A percentile compares a stretch with the other conserved stretches of the same genome.
phyloP scores from a whole-genome alignment of 2,329 filamentous ascomycete genomes.

The Fusarium tupiense region DNA sequence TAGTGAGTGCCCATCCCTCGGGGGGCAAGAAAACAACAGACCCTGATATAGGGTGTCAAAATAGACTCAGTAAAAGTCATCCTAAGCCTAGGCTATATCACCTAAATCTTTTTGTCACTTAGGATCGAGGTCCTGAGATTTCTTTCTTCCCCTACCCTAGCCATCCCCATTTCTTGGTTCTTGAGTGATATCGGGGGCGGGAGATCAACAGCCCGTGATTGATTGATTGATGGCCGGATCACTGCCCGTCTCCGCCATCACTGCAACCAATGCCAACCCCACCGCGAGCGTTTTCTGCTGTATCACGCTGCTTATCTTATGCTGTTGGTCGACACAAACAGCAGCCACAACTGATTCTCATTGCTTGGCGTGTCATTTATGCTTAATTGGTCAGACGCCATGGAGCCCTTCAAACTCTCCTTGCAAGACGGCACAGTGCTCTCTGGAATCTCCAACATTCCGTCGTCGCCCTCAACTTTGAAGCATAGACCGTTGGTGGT shows the following conservation, averaged over 20 bases:
- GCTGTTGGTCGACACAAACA: neutral
- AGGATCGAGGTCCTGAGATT: no score
- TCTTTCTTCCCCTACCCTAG: no score
- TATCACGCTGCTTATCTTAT: neutral
- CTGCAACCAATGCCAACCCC: neutral
- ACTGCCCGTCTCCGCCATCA: neutral
- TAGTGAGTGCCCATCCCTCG: neutral
- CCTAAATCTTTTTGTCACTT: no score
- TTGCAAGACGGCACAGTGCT: slow-evolving; percentile 17
- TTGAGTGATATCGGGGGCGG: neutral
- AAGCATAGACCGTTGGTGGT: slow-evolving; percentile 30
- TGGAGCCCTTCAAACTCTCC: slow-evolving; percentile 26
- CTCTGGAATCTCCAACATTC: slow-evolving; percentile 31
- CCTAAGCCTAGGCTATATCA: no score
- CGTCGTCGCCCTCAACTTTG: neutral
- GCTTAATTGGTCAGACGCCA: neutral
- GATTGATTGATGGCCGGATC: neutral
- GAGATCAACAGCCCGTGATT: neutral
- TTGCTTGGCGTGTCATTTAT: neutral
- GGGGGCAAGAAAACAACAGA: no score
- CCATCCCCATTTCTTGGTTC: neutral
- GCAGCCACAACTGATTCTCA: neutral
- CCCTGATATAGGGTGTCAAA: no score
- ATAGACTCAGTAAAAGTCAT: no score
- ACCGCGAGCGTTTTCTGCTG: neutral